phyloP scores from a whole-genome alignment of 352 stramenopile species.

The Globisporangium irregulare region DNA sequence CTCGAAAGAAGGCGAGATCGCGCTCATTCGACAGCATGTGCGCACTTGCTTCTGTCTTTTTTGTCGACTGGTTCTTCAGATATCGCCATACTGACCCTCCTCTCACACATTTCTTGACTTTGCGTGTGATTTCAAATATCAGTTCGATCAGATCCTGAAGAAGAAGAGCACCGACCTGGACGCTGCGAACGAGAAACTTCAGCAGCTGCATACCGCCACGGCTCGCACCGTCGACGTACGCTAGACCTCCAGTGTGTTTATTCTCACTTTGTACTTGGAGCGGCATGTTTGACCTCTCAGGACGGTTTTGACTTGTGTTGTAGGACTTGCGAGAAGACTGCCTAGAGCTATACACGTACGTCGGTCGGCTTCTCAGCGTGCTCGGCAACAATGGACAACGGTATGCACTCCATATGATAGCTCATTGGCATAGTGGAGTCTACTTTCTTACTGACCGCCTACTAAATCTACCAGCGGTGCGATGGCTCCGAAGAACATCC shows the following conservation, averaged over 20 bases:
- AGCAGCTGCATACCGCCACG: constrained; percentile 35
- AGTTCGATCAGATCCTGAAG: constrained; percentile 67
- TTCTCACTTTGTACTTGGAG: not conserved
- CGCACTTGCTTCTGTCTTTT: not conserved
- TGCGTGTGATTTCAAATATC: not conserved
- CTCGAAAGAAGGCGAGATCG: constrained; percentile 67
- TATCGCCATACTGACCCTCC: too few relatives aligned
- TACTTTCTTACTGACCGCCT: not conserved
- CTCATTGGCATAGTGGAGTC: not conserved
- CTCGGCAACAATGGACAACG: constrained; percentile 20
- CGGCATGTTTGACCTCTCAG: not conserved
- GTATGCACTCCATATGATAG: constrained; percentile 9
- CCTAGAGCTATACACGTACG: constrained; percentile 62
- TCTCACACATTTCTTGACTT: not conserved
- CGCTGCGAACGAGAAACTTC: constrained; percentile 29
- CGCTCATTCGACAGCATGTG: constrained; percentile 68
- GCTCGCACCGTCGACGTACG: constrained; percentile 45
- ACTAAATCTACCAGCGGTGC: constrained; percentile 7
- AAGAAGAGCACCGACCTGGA: constrained; percentile 48
- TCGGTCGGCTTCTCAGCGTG: constrained; percentile 34
- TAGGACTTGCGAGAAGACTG: constrained; percentile 70
- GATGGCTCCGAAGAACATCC: constrained; percentile 60
- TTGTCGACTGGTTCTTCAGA: not conserved
- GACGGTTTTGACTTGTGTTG: not conserved
- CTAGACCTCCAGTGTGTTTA: not conserved